These are phyloP conservation scores for Salix brachista DNA, from an alignment of 345 rosid genomes.

Conservation along the genomic window DNA sequence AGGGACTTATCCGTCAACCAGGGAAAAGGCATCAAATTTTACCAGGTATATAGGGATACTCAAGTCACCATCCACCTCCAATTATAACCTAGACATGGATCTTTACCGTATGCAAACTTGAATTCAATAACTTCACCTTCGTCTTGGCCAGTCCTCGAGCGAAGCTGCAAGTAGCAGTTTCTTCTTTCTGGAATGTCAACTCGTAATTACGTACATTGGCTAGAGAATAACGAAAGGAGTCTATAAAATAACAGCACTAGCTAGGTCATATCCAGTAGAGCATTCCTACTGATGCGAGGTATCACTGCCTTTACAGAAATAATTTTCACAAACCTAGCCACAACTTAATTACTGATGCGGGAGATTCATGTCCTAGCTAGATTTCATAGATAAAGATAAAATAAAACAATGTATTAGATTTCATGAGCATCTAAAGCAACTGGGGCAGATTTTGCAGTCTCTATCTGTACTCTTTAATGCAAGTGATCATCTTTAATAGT, in stretches of 20 bases:
- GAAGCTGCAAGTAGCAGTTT: background rate
- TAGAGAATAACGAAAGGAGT: background rate
- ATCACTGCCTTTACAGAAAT: background rate
- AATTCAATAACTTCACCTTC: background rate
- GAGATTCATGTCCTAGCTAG: too few relatives aligned
- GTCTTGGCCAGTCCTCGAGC: background rate
- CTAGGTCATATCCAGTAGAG: background rate
- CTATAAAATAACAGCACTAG: background rate
- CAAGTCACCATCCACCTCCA: too few relatives aligned
- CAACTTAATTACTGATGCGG: too few relatives aligned
- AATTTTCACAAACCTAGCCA: background rate
- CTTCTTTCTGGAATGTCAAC: slow-evolving; percentile 4
- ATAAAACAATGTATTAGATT: too few relatives aligned
- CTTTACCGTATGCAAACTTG: background rate
- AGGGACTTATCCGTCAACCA: too few relatives aligned
- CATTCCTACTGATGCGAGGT: background rate
- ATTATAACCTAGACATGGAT: too few relatives aligned
- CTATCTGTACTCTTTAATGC: background rate
- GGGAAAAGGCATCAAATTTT: too few relatives aligned
- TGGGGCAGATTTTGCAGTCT: background rate
- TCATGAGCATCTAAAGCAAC: background rate
- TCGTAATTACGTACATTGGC: background rate
- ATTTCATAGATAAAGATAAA: too few relatives aligned
- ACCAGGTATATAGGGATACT: too few relatives aligned
- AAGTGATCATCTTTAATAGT: background rate